phyloP scores from a whole-genome alignment of 768 basidiomycete species.

The Psilocybe cyanescens region DNA sequence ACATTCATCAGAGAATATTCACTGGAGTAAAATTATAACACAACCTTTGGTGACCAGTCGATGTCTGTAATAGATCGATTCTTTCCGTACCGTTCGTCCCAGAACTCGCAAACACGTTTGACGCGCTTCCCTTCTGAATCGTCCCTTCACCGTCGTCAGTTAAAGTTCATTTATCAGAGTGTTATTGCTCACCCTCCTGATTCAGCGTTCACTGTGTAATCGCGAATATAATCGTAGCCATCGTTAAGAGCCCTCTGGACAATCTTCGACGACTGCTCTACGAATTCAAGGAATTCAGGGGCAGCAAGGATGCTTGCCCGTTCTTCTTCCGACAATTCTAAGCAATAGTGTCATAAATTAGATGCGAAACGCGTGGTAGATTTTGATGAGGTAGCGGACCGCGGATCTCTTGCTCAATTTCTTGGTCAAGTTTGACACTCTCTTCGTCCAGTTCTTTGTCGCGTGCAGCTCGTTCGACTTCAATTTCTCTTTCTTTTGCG shows the following conservation, averaged over 20 bases:
- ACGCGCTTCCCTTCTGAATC: conserved; percentile 75
- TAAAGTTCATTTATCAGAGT: not conserved
- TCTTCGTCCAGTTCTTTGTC: conserved; percentile 86
- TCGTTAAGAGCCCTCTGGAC: conserved; percentile 95
- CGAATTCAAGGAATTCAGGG: conserved; percentile 91
- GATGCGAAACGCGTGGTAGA: not conserved
- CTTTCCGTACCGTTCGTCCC: conserved; percentile 77
- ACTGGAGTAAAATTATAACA: conserved; percentile 1
- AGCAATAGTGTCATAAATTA: not conserved
- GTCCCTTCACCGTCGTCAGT: conserved; percentile 52
- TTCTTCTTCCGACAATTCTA: conserved; percentile 90
- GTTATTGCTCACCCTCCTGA: conserved; percentile 66
- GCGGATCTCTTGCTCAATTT: conserved; percentile 86
- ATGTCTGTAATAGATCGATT: conserved; percentile 95
- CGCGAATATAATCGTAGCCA: conserved; percentile 94
- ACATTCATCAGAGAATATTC: conserved; percentile 23
- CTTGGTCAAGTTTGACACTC: conserved; percentile 80
- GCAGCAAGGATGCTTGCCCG: conserved; percentile 79
- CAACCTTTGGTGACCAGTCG: conserved; percentile 97
- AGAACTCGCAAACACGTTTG: conserved; percentile 5
- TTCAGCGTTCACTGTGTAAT: conserved; percentile 92
- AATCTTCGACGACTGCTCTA: conserved; percentile 94
- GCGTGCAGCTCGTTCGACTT: conserved; percentile 55
- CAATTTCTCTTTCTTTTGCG: conserved; percentile 68
- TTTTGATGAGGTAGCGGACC: conserved; percentile 41